Evolutionary conservation across 2,329 filamentous ascomycete species (phyloP), one percentile per base, ranked within the genome.

Genomic region (Sporothrix brasiliensis): DNA sequence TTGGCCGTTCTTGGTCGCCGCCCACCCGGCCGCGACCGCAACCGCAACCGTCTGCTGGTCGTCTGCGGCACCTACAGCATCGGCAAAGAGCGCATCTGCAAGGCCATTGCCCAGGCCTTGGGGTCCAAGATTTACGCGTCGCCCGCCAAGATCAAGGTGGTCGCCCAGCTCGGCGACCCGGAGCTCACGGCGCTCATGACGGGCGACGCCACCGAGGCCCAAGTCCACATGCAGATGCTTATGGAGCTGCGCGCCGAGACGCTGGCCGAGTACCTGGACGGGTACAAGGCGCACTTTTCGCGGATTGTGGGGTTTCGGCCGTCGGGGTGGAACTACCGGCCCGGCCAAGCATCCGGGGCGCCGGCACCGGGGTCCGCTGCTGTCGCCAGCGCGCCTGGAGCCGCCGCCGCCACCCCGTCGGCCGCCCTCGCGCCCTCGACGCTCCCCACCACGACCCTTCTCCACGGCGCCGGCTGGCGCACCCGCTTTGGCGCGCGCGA

Each of bases 51-150:
- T 4, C 85, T 99, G 2, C 86, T 99, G 0, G 92, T 99, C 5
- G 88, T 99, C 7, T 96, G 97, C 72, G 95, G 95, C 58, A 99
- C 95, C 0, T 99, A 99, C 81, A 96, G 92, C 75, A 99, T 99
- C 76, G 95, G 95, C 77, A 99, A 99, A 81, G 95, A 99, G 79
- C 91, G 94, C 53, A 94, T 99, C 74, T 98, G 94, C 78, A 85
- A 97, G 44, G 94, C 93, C 56, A 97, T 99, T 73, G 95, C 95
- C 4, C 88, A 90, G 75, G 94, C 94, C 0, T 84, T 99, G 2
- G 84, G 89, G 52, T 92, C 90, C 75, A 97, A 97, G 77, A 98
- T 99, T 73, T 99, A 91, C 77, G 94, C 94, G 0, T 88, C 92
- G 1, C 83, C 93, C 0, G 84, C 86, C 68, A 99, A 99, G 81